Evolutionary conservation across 2,329 filamentous ascomycete species (phyloP).

Genomic region (Pseudopyrenochaeta lycopersici): DNA sequence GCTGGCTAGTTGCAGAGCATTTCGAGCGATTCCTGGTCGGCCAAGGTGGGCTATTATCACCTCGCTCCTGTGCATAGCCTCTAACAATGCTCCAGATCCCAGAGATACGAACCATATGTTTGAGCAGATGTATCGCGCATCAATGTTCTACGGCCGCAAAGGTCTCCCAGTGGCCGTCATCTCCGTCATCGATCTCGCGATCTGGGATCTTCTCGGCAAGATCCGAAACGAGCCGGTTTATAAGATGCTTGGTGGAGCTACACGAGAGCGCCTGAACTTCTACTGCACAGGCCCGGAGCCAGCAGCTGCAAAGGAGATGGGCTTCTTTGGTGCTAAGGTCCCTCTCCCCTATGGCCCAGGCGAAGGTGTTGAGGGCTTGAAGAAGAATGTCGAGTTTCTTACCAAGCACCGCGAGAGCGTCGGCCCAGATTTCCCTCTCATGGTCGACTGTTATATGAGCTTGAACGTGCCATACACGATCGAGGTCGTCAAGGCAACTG

Average conservation of each 20-base stretch:
- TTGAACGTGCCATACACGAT: slow-evolving; percentile 93
- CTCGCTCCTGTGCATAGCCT: background rate
- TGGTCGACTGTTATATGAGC: slow-evolving; percentile 98
- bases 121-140: slow-evolving; percentile 95
- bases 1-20: slow-evolving; percentile 93
- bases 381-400: slow-evolving; percentile 90
- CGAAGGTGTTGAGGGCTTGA: slow-evolving; percentile 81
- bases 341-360: slow-evolving; percentile 89
- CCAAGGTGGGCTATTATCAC: slow-evolving; percentile 60
- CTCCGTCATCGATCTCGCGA: slow-evolving; percentile 89
- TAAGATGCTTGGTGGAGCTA: slow-evolving; percentile 92
- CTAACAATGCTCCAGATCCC: slow-evolving; percentile 66
- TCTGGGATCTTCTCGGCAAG: slow-evolving; percentile 94
- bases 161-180: slow-evolving; percentile 90
- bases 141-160: slow-evolving; percentile 97
- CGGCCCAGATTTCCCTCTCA: slow-evolving; percentile 88
- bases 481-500: slow-evolving; percentile 83
- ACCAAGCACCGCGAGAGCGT: slow-evolving; percentile 84
- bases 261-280: slow-evolving; percentile 82
- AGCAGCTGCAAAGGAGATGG: slow-evolving; percentile 80
- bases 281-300: slow-evolving; percentile 95
- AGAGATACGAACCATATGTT: slow-evolving; percentile 91
- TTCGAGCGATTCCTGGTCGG: slow-evolving; percentile 92
- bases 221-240: slow-evolving; percentile 92
- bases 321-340: slow-evolving; percentile 91